Conservation (phyloP, 169 alveolate genomes). For the Eimeria sp. region DNA sequence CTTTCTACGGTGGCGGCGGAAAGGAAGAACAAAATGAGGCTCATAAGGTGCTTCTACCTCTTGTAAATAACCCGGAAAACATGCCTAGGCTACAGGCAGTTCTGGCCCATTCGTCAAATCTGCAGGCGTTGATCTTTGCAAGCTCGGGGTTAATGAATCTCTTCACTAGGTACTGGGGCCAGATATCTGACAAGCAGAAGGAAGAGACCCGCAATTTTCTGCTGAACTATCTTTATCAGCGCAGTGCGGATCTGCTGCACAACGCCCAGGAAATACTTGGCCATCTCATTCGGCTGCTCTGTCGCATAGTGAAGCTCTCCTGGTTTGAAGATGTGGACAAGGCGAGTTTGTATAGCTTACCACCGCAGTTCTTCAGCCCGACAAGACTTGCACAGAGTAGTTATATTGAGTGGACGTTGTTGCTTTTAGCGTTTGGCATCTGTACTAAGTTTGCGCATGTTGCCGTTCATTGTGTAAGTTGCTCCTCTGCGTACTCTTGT, state of each 20-base stretch:
- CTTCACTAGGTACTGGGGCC: constrained; percentile 92
- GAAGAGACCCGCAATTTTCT: constrained; percentile 93
- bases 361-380: background rate
- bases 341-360: background rate
- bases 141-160: constrained; percentile 88
- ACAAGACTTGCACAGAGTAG: background rate
- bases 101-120: constrained; percentile 87
- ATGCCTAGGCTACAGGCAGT: constrained; percentile 88
- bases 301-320: constrained; percentile 94
- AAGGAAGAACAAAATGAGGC: constrained; percentile 93
- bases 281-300: constrained; percentile 93
- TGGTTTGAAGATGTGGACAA: constrained; percentile 91
- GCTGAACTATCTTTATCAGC: constrained; percentile 92
- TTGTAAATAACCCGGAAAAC: constrained; percentile 88
- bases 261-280: constrained; percentile 94
- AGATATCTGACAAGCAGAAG: constrained; percentile 92
- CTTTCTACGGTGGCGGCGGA: constrained; percentile 84
- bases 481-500: background rate
- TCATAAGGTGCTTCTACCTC: constrained; percentile 94
- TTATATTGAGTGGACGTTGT: background rate
- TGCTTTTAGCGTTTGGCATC: background rate
- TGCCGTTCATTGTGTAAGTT: background rate
- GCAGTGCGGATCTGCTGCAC: constrained; percentile 95
- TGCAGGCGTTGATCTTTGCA: constrained; percentile 89
- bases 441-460: background rate